Evolutionary conservation across 208 protist genomes (phyloP).

Genomic region (Crithidia brevicula): DNA sequence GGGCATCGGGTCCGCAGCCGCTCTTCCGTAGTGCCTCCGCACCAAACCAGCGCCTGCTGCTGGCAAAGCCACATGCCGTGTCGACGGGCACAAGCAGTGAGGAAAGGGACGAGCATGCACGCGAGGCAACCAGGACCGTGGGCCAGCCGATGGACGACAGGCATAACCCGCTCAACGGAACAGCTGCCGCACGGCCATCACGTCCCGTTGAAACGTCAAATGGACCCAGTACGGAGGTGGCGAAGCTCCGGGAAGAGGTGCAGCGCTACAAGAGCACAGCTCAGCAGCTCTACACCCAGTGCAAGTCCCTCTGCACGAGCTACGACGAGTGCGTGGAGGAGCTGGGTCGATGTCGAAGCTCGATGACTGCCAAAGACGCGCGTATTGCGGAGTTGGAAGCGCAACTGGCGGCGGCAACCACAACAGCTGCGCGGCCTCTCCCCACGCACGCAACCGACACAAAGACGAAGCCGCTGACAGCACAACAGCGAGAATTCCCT

Average conservation of each 20-base stretch:
- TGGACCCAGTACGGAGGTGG: too few relatives aligned
- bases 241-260: conserved; percentile 23
- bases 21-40: conserved; percentile 32
- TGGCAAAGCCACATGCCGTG: neutral
- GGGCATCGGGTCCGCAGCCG: neutral
- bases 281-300: conserved; percentile 59
- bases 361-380: conserved; percentile 26
- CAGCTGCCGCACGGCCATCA: conserved; percentile 3
- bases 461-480: too few relatives aligned
- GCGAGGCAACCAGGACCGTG: neutral
- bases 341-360: conserved; percentile 29
- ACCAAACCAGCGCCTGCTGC: conserved; percentile 9
- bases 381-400: conserved; percentile 33
- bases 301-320: conserved; percentile 52
- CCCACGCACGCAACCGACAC: too few relatives aligned
- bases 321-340: conserved; percentile 70
- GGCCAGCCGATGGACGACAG: neutral
- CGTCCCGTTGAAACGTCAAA: too few relatives aligned
- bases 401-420: conserved; percentile 6
- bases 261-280: conserved; percentile 51
- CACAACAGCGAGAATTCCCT: too few relatives aligned
- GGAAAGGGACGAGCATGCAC: neutral
- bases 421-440: too few relatives aligned
- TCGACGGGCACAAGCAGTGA: neutral
- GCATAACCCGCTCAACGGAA: neutral